Conservation (phyloP, 805 yeast genomes). For the Komagataella pseudopastoris region DNA sequence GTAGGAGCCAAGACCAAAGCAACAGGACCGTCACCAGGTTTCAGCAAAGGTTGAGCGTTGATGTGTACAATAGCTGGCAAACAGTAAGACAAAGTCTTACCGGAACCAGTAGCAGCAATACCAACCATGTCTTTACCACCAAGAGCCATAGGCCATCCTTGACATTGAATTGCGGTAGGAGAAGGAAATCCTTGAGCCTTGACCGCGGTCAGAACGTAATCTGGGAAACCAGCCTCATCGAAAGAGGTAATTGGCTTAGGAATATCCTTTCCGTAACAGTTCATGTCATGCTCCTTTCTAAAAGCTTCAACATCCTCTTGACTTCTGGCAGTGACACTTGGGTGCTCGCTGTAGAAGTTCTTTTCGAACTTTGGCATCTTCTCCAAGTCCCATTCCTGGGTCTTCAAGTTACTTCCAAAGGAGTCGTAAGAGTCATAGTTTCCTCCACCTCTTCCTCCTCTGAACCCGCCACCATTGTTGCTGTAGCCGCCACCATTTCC, state of each 20-base stretch:
- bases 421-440: conserved; percentile 18
- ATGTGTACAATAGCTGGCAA: conserved; percentile 95
- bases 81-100: conserved; percentile 95
- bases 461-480: conserved; percentile 17
- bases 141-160: conserved; percentile 99
- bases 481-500: conserved; percentile 25
- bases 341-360: conserved; percentile 85
- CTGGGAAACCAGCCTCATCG: conserved; percentile 98
- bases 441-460: conserved; percentile 18
- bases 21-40: conserved; percentile 95
- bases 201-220: conserved; percentile 80
- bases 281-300: conserved; percentile 81
- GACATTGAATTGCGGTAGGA: conserved; percentile 97
- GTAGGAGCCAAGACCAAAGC: conserved; percentile 95
- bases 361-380: conserved; percentile 83
- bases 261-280: conserved; percentile 66
- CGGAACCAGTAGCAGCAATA: conserved; percentile 98
- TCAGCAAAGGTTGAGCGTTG: conserved; percentile 91
- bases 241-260: conserved; percentile 90
- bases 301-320: conserved; percentile 62
- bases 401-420: conserved; percentile 41
- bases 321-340: conserved; percentile 59
- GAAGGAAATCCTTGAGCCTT: conserved; percentile 82
- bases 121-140: conserved; percentile 99
- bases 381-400: conserved; percentile 73